Evolutionary conservation across 2,329 filamentous ascomycete species (phyloP), one percentile per base, ranked within the genome.

Genomic region (Phialophora tarda): DNA sequence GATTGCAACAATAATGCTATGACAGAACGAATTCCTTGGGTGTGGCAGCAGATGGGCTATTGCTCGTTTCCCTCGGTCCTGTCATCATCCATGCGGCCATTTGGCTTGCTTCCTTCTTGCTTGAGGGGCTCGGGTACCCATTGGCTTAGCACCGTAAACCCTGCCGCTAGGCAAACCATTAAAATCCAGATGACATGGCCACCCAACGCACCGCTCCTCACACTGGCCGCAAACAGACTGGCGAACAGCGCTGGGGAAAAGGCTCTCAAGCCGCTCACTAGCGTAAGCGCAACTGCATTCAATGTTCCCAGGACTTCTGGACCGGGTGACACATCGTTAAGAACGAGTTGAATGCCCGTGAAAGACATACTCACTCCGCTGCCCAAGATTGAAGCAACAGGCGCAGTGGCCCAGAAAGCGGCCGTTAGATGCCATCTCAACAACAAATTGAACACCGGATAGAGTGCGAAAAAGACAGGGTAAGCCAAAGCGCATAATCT

Each of bases 321-420:
- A 10, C 83, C 86, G 0, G 91, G 91, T 0, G 88, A 84, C 1
- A 90, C 85, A 65, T 93, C 90, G 76, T 94, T 94, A 34, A 94
- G 74, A 0, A 87, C 87, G 8, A 94, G 86, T 79, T 93, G 90
- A 0, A 89, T 83, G 1, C 83, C 88, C 0, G 69, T 93, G 74
- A 90, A 91, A 1, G 84, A 81, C 89, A 91, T 92, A 57, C 83
- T 83, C 0, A 91, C 85, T 1, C 87, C 87, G 12, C 83, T 83
- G 0, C 88, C 89, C 0, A 91, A n/a, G 0, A 80, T 78, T 11
- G 88, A 75, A 10, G 77, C 58, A 0, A 78, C 69, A 0, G 82
- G 81, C 1, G 75, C 78, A 1, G 83, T 56, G 2, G 84, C 73
- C 87, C 89, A 92, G 74, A 92, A 91, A 0, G 76, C 68, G 0